Evolutionary conservation across 768 basidiomycete genomes (phyloP).

Genomic region (Mycena haematopus): DNA sequence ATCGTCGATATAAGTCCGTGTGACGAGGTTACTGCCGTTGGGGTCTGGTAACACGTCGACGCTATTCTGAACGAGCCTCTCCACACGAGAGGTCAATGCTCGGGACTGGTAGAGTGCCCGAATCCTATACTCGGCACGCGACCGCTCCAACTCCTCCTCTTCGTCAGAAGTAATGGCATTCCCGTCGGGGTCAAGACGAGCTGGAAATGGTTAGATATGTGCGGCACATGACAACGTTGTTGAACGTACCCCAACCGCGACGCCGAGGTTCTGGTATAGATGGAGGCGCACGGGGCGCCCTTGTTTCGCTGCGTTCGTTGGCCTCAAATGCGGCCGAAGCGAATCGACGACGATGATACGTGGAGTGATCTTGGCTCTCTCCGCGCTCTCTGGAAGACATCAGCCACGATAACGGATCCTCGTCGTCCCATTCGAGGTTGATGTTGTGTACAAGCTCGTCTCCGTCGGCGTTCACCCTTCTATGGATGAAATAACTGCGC

Average conservation of each 20-base stretch:
- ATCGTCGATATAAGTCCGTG: conserved; percentile 32
- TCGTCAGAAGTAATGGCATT: conserved; percentile 69
- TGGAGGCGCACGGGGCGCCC: not conserved
- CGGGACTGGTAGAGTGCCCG: conserved; percentile 40
- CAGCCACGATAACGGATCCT: conserved; percentile 42
- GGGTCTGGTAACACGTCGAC: conserved; percentile 6
- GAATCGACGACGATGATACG: conserved; percentile 18
- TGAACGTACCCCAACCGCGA: conserved; percentile 54
- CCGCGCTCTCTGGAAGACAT: conserved; percentile 31
- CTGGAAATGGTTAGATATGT: conserved; percentile 32
- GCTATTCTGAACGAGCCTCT: conserved; percentile 15
- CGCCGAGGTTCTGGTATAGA: conserved; percentile 34
- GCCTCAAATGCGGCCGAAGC: conserved; percentile 2
- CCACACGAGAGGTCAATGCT: conserved; percentile 29
- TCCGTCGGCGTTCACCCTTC: conserved; percentile 43
- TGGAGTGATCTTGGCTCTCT: conserved; percentile 17
- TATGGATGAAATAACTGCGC: conserved; percentile 44
- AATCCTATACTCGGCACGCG: conserved; percentile 54
- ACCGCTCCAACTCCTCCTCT: conserved; percentile 64
- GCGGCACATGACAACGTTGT: conserved; percentile 4
- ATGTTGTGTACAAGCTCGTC: conserved; percentile 49
- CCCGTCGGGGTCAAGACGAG: conserved; percentile 62
- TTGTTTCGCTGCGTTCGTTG: conserved; percentile 26
- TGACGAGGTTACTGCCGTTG: conserved; percentile 18
- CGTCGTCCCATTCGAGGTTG: conserved; percentile 47